Base-by-base conservation (phyloP, 2,329 filamentous ascomycete species). In the Endoconidiophora polonica region DNA sequence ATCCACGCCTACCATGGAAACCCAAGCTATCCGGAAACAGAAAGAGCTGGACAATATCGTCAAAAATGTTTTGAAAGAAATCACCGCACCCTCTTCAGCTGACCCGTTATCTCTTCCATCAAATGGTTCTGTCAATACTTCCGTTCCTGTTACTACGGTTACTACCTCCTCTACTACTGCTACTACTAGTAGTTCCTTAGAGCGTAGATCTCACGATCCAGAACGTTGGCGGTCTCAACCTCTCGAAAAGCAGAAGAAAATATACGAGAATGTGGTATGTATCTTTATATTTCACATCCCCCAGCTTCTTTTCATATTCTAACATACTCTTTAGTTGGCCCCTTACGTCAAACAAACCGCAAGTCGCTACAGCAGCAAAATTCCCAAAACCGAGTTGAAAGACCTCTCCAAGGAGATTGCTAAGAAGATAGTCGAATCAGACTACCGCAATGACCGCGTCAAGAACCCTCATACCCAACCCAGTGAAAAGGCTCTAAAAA, bases 251-350 rank as follows among this genome's bases (percentile, higher is more conserved):
- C 86, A 91, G 65, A 93, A 87, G 76, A 94, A 86, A 68, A 72
- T 94, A 2, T 96, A 95, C 59, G 88, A 95, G 63, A 88, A 88
- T 60, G 94, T 87, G 47, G 86, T 93, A 72, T 63, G 84, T 69
- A 24, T 5, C 37, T 36, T 40, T 29, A 12, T 22, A 24, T 4
- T 5, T 29, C 10, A 6, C 7, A 5, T 4, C 26, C 38, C 33
- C 20, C 38, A 16, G 43, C 22, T 2, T 48, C 45, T 54, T 16
- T n/a, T 14, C 6, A n/a, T 22, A 18, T 41, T 16, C 23, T 50
- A 24, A 23, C 16, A 24, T 40, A 29, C 38, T 46, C 42, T 29
- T 2, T 48, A 91, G 86, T 71, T 95, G 5, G 85, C 82, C 60
- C 86, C 86, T 4, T 79, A 86, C 51, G 81, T 96, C 57, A 90